phyloP scores from a whole-genome alignment of 1,139 yeast genomes.

The Scheffersomyces titani region DNA sequence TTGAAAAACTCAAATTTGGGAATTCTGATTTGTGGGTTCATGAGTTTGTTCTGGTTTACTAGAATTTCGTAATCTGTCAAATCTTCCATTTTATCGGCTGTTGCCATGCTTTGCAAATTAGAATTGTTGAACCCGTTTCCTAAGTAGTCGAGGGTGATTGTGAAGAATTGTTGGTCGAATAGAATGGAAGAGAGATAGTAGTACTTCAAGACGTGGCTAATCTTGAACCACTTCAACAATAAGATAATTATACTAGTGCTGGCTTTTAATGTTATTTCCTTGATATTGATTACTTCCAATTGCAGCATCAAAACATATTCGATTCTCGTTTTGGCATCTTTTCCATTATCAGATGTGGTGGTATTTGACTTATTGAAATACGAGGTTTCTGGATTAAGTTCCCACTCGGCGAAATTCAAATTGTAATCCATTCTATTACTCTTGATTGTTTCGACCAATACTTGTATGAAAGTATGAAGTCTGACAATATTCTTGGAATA shows the following conservation, averaged over 20 bases:
- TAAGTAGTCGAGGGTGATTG: constrained; percentile 34
- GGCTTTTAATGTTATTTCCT: constrained; percentile 67
- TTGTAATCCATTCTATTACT: constrained; percentile 43
- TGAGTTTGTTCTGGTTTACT: constrained; percentile 38
- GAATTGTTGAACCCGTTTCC: constrained; percentile 39
- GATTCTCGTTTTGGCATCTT: constrained; percentile 22
- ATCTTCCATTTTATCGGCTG: constrained; percentile 5
- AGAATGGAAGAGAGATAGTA: constrained; percentile 73
- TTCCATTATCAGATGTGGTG: constrained; percentile 6
- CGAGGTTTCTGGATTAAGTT: constrained; percentile 38
- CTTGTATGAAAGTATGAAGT: constrained; percentile 63
- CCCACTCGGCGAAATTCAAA: constrained; percentile 39
- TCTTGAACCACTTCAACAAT: constrained; percentile 75
- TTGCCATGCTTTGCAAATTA: constrained; percentile 27
- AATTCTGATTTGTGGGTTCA: constrained; percentile 47
- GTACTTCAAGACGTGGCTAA: constrained; percentile 73
- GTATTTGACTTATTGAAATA: constrained; percentile 13
- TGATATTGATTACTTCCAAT: constrained; percentile 57
- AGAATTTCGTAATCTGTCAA: constrained; percentile 39
- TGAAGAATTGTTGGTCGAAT: constrained; percentile 69
- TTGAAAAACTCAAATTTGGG: constrained; percentile 47
- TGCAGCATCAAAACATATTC: constrained; percentile 36
- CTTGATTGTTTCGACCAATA: constrained; percentile 62
- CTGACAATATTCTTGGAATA: constrained; percentile 55
- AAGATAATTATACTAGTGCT: constrained; percentile 55